Evolutionary conservation across 495 filamentous ascomycete species (phyloP), one percentile per base, ranked within the genome.

Genomic region (Penicillium psychrofluorescens): DNA sequence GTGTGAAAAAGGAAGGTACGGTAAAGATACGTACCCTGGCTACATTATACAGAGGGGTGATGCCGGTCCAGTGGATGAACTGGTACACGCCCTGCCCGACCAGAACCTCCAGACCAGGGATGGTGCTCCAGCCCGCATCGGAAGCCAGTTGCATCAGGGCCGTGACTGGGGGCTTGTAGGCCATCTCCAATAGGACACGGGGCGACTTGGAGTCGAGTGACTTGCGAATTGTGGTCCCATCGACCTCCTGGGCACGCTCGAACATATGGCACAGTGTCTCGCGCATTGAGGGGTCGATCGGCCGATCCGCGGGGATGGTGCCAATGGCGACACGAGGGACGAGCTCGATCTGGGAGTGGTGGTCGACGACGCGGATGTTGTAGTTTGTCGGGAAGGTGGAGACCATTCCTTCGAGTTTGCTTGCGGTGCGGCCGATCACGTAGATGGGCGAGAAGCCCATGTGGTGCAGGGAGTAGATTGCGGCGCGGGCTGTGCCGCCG

Each of bases 401-500:
- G 10, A 80, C 72, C 51, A 98, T 78, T 35, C 70, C 59, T 36
- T 75, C 60, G 9, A 89, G 75, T 44, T 89, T 88, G 22, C 71
- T 66, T 11, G 77, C 61, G n/a, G 78, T 80, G 31, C 92, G 82
- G 35, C 90, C 90, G 35, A 92, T 77, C 27, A 97, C 71, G 63
- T 94, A 95, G 59, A 99, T 85, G 6, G 88, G 88, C 5, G 72
- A 73, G 66, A 85, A 95, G 42, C 81, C 81, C 68, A 99, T 89
- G 40, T 75, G 70, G 56, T 90, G 83, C 15, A 97, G 76, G 2
- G 89, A 85, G 62, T 86, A 95, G 57, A 97, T 83, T 35, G 94
- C 92, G 8, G 90, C 92, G 29, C 92, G 79, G 7, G 91, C 86
- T 8, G 92, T 97, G 16, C 92, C 92, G 13, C 92, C 92, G 9